Evolutionary conservation across 2,329 filamentous ascomycete genomes (phyloP).

Genomic region (Colletotrichum sp.): DNA sequence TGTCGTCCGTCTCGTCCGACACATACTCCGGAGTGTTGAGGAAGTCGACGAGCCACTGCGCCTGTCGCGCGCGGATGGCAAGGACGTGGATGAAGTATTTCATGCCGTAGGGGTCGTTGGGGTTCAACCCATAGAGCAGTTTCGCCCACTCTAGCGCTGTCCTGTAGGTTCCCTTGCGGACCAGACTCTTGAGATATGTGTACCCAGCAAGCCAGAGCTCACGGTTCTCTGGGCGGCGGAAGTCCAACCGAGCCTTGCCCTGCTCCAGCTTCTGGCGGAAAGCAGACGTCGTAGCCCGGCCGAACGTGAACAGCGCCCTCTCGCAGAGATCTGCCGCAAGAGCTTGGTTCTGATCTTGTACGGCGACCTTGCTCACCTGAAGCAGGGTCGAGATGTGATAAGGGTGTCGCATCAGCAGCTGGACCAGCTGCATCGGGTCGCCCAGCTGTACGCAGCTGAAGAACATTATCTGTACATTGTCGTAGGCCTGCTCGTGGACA

Average conservation of each 20-base stretch:
- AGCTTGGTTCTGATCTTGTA: conserved; percentile 87
- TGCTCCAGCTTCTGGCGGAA: conserved; percentile 78
- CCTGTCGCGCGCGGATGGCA: conserved; percentile 80
- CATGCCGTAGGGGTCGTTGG: conserved; percentile 82
- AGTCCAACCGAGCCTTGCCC: conserved; percentile 83
- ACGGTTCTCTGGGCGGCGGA: conserved; percentile 82
- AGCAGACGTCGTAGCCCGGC: conserved; percentile 82
- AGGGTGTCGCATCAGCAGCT: conserved; percentile 64
- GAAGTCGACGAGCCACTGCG: conserved; percentile 77
- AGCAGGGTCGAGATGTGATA: conserved; percentile 95
- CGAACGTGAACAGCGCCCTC: conserved; percentile 90
- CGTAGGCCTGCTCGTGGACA: conserved; percentile 76
- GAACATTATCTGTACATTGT: conserved; percentile 77
- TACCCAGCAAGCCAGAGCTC: conserved; percentile 92
- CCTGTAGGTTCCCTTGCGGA: conserved; percentile 90
- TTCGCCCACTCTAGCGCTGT: conserved; percentile 96
- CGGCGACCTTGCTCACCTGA: conserved; percentile 90
- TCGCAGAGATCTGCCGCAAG: conserved; percentile 88
- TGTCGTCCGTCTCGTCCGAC: conserved; percentile 47
- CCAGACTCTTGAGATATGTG: conserved; percentile 84
- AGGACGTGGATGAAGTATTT: conserved; percentile 82
- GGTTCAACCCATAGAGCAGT: conserved; percentile 77
- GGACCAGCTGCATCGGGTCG: conserved; percentile 82
- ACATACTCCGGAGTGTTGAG: conserved; percentile 52
- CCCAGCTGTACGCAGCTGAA: conserved; percentile 80